Percentiles rank a stretch among this genome's conserved stretches.
Conservation (phyloP, 1,284 basidiomycete species). For the Coniferiporia sulphurascens region DNA sequence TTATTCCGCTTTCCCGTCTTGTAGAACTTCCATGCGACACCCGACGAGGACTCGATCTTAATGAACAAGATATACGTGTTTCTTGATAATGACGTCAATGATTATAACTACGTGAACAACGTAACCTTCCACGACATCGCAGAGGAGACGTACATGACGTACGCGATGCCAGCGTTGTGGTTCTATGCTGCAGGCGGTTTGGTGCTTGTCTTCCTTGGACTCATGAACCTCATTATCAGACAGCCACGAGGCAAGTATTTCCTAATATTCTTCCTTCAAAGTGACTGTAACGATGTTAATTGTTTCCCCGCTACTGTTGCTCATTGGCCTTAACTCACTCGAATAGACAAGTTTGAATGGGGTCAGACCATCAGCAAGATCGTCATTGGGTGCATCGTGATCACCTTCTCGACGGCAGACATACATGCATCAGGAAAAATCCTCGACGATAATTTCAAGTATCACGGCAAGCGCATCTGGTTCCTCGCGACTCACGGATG, state of each 20-base stretch:
- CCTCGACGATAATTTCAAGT: constrained; percentile 5
- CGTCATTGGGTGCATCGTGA: constrained; percentile 8
- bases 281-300: not conserved
- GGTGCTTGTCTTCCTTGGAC: not conserved
- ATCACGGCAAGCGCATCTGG: constrained; percentile 15
- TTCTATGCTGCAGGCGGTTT: constrained; percentile 15
- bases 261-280: not conserved
- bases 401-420: constrained; percentile 9
- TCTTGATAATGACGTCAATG: not conserved
- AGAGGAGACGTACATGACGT: constrained; percentile 4
- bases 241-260: not conserved
- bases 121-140: constrained; percentile 7
- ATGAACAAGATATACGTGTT: constrained; percentile 8
- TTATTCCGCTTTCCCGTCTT: not conserved
- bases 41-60: constrained; percentile 12
- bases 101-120: constrained; percentile 2
- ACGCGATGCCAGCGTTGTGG: constrained; percentile 17
- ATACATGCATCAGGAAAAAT: constrained; percentile 6
- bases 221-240: constrained; percentile 10
- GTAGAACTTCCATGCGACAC: constrained; percentile 16
- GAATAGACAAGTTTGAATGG: constrained; percentile 16
- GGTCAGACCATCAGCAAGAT: constrained; percentile 15
- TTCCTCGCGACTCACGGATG: constrained; percentile 10
- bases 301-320: not conserved
- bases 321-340: not conserved